Base-by-base conservation (phyloP, 2,329 filamentous ascomycete species). In the Aotearoamyces nothofagi region DNA sequence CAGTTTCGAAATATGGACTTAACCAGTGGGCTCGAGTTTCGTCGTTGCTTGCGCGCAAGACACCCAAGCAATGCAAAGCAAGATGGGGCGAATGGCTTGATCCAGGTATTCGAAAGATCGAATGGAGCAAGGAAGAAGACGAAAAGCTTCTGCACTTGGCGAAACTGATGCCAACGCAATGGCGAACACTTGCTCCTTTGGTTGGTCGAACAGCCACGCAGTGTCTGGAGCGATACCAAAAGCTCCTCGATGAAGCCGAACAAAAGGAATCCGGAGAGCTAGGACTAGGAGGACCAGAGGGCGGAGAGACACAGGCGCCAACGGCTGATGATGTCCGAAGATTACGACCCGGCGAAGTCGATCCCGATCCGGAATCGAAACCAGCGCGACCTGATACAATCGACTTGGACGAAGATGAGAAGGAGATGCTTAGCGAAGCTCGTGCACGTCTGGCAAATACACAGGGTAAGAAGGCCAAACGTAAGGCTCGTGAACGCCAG, bases 1-100 rank as follows among this genome's bases (percentile, higher is more conserved):
- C 80, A 34, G 83, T 92, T 39, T 90, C 81, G 43, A 93, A 93
- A 55, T 93, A 93, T 64, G 84, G 84, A 27, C 67, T 93, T 36
- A 90, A 93, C 50, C 90, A 98, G 58, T 98, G 90, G 90, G 87
- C 90, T 51, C 87, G 90, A 55, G 90, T 96, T 39, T 94, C 90
- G 32, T 96, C 90, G 33, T 71, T 98, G 40, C 76, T 98, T 41
- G 87, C 87, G 51, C 82, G 92, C 49, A 98, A 98, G 57, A 96
- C 90, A 17, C 77, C 90, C 29, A 98, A 98, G 61, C 90, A 98
- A 61, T 98, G 90, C 72, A 98, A 98, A 61, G 87, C 90, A 36
- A 70, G 90, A 60, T 98, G 90, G 90, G 75, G 78, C 52, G 87
- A 98, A 67, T 98, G 90, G 87, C 70, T 98, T 41, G 90, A 98